Percentiles rank a stretch among this genome's conserved stretches.
phyloP scores from a whole-genome alignment of 768 basidiomycete genomes.

The Macrolepiota fuliginosa region DNA sequence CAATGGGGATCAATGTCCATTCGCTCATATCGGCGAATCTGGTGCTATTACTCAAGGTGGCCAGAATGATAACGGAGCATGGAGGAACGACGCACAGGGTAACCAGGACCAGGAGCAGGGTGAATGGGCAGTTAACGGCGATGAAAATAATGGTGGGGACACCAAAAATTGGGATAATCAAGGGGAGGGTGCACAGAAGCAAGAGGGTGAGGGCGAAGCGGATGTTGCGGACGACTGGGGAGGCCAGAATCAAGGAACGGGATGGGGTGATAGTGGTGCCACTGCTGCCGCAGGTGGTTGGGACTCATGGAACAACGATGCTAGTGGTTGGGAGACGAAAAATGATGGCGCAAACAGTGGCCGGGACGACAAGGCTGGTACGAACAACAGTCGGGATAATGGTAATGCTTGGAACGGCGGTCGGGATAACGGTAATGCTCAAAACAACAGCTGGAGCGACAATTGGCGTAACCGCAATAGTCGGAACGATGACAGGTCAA shows the following conservation, averaged over 20 bases:
- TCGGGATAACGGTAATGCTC: background rate
- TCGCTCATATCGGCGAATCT: conserved; percentile 24
- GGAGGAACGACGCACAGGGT: background rate
- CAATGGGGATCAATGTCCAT: conserved; percentile 37
- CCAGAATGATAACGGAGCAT: background rate
- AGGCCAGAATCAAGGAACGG: background rate
- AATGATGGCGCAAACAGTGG: background rate
- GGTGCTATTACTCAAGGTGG: background rate
- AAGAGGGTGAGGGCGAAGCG: background rate
- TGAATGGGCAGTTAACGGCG: background rate
- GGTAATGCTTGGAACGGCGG: background rate
- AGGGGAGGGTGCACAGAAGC: background rate
- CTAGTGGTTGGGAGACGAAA: background rate
- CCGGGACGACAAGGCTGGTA: background rate
- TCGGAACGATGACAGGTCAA: background rate
- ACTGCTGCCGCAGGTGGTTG: background rate
- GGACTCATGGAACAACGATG: background rate
- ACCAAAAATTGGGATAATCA: background rate
- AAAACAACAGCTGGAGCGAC: conserved; percentile 1
- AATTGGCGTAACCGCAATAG: background rate
- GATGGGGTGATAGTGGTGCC: background rate
- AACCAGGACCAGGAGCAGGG: background rate
- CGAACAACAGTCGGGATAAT: background rate
- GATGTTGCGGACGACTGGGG: background rate
- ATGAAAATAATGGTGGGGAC: background rate